Conservation (phyloP, 129 eudicot genomes). For the Deinandra increscens region DNA sequence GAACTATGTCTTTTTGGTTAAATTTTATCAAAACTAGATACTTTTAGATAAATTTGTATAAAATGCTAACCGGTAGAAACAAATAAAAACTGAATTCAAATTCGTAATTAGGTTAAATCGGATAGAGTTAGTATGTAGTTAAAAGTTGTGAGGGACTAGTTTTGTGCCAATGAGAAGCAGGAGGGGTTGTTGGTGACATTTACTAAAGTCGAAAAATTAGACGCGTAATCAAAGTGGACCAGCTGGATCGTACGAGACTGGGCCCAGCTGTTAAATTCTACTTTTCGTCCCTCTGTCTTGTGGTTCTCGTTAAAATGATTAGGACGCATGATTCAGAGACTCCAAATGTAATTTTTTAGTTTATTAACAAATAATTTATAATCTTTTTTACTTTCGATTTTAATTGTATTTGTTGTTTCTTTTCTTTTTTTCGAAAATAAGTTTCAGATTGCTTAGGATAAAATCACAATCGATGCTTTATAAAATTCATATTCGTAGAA, state of each 20-base stretch:
- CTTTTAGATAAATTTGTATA: no score
- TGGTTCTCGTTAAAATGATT: neutral
- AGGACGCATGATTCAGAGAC: neutral
- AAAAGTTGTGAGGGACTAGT: constrained; percentile 9
- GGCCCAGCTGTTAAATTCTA: neutral
- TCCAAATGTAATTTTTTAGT: neutral
- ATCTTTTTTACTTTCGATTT: neutral
- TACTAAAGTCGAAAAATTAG: constrained; percentile 14
- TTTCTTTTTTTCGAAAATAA: no score
- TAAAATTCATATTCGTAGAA: no score
- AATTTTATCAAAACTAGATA: no score
- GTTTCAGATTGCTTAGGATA: no score
- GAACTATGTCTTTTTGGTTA: no score
- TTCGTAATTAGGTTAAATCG: no score
- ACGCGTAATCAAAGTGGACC: neutral
- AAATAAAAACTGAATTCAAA: no score
- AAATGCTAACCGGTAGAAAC: no score
- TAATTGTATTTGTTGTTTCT: neutral
- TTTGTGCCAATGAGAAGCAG: constrained; percentile 2
- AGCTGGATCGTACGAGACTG: neutral
- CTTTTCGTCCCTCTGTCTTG: neutral
- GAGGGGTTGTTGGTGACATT: constrained; percentile 23
- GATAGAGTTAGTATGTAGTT: no score
- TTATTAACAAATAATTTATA: neutral
- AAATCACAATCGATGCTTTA: no score